Evolutionary conservation across 345 rosid genomes (phyloP), one percentile per base, ranked within the genome.

Genomic region (Eucalyptus leucophloia): DNA sequence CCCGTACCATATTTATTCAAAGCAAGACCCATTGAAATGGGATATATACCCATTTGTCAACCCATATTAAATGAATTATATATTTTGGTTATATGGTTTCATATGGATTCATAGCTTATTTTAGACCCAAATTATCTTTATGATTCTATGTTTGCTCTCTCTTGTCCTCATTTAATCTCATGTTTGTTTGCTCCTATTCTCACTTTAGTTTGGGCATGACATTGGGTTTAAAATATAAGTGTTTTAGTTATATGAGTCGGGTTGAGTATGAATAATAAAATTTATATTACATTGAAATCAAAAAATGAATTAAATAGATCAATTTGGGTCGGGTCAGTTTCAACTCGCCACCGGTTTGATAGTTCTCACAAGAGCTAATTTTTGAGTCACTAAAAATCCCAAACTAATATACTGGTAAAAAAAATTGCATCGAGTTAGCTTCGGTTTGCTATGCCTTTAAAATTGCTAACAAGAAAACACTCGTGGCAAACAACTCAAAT

Each of bases 361-460:
- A 56, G 1, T 24, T 56, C 6, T 56, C 3, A 1, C 30, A 0
- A 10, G 1, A 56, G 30, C 7, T 32, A 5, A 17, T 69, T 69
- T 6, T 34, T 0, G 1, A 7, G 12, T 10, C 7, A 24, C 28
- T 6, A 19, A 77, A 77, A 37, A 40, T 40, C 47, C 12, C 9
- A 21, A 34, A 21, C 5, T 19, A 24, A 23, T 4, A 7, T 62
- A 53, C 24, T 0, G 0, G 2, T 3, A 53, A 53, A 3, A 53
- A 53, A 19, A 69, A 18, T 21, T 5, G 0, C 13, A 2, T 8
- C 0, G 2, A 19, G 24, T 34, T 34, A 18, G 11, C 44, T 34
- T 69, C 4, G 0, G 2, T 18, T 72, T 2, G 0, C 15, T 10
- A 10, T 10, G 1, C 82, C 45, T 12, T 19, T 19, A 6, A 37